Evolutionary conservation across 2,329 filamentous ascomycete genomes (phyloP).

Genomic region (Nothomitra cinnamomea): DNA sequence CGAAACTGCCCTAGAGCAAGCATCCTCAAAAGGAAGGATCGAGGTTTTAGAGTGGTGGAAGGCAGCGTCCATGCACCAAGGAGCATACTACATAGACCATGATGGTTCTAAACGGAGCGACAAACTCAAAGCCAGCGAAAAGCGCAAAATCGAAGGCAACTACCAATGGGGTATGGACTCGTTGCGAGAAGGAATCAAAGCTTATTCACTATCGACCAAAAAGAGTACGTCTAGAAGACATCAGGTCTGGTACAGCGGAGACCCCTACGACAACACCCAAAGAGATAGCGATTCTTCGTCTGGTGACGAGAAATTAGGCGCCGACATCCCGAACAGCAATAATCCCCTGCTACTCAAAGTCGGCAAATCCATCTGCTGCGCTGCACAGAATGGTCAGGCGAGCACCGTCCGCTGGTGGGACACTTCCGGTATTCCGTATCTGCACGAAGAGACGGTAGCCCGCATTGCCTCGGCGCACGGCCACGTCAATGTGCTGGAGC

Average conservation of each 20-base stretch:
- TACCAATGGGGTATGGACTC: no score
- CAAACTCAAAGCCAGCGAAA: no score
- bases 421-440: slow-evolving; percentile 59
- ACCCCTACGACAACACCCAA: slow-evolving; percentile 14
- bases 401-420: slow-evolving; percentile 80
- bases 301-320: not conserved
- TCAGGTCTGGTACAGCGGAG: slow-evolving; percentile 6
- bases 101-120: slow-evolving; percentile 7
- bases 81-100: slow-evolving; percentile 30
- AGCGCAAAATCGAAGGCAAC: not conserved
- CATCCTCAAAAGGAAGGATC: slow-evolving; percentile 70
- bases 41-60: slow-evolving; percentile 89
- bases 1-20: slow-evolving; percentile 73
- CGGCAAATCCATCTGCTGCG: slow-evolving; percentile 68
- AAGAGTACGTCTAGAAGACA: no score
- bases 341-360: slow-evolving; percentile 47
- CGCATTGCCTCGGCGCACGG: slow-evolving; percentile 75
- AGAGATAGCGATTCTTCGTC: not conserved
- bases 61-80: slow-evolving; percentile 43
- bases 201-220: no score
- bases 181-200: no score
- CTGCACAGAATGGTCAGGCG: slow-evolving; percentile 65
- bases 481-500: slow-evolving; percentile 65
- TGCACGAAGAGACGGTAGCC: slow-evolving; percentile 65
- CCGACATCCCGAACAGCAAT: slow-evolving; percentile 7